Evolutionary conservation across 768 basidiomycete genomes (phyloP), one percentile per base, ranked within the genome.

Genomic region (Vishniacozyma victoriae): DNA sequence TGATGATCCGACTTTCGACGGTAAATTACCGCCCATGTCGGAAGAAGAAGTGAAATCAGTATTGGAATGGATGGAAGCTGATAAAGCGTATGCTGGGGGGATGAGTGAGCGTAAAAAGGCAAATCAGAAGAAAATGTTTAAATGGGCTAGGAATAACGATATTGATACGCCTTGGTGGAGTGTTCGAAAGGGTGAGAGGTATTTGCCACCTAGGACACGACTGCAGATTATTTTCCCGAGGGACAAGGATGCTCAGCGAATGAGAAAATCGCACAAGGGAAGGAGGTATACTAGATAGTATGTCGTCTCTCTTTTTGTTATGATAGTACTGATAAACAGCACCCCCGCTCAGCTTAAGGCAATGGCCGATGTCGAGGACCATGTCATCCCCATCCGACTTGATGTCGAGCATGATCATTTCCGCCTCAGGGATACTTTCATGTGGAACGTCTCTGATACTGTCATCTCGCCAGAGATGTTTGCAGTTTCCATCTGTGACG

Each of bases 381-480:
- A 82, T 59, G 83, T 99, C 22, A 84, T 97, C 3, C 95, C 95
- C 3, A 85, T 99, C 33, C 82, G 95, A n/a, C 76, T 99, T 43
- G 95, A 99, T 70, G 83, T 96, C 61, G 95, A 99, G 60, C 84
- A 92, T 40, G 95, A 96, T 23, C 86, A 87, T 62, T 84, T 87
- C 66, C 87, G 85, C 74, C 84, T 96, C 77, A 81, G 90, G 22
- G 95, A 99, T 68, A 90, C 93, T 0, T 96, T 97, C 73, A 80
- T 95, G 37, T 99, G 93, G 95, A 95, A 99, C 64, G 20, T 2
- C 22, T 9, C 57, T 95, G 93, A 97, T 72, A 83, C 87, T 1
- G 75, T 90, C 40, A 82, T 96, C 23, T 88, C 88, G 0, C 89
- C 91, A 1, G 88, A 93, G 66, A 72, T 81, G 33, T 95, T 97